phyloP scores from a whole-genome alignment of 1,284 basidiomycete genomes.

The Leccinum fuscescens region DNA sequence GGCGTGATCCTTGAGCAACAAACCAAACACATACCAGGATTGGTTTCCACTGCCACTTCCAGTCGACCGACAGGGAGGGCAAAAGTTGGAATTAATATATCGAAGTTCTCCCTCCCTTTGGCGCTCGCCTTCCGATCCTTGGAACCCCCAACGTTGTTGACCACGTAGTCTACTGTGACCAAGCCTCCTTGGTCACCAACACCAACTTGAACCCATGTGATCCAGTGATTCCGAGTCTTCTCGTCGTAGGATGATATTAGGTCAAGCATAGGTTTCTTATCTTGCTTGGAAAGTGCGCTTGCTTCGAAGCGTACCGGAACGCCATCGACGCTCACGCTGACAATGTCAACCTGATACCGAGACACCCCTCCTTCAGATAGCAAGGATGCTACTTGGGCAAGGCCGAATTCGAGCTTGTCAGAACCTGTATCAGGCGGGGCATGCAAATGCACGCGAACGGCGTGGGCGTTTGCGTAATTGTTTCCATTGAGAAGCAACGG shows the following conservation, averaged over 20 bases:
- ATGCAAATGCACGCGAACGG: slow-evolving; percentile 55
- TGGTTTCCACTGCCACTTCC: slow-evolving; percentile 55
- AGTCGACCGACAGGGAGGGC: slow-evolving; percentile 60
- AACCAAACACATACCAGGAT: slow-evolving; percentile 42
- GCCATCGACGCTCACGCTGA: slow-evolving; percentile 60
- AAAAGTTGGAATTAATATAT: slow-evolving; percentile 67
- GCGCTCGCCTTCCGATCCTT: slow-evolving; percentile 34
- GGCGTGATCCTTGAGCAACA: background rate
- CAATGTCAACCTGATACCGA: slow-evolving; percentile 51
- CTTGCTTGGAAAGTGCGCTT: slow-evolving; percentile 40
- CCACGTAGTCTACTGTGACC: slow-evolving; percentile 64
- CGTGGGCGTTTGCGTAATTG: slow-evolving; percentile 47
- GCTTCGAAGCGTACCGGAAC: slow-evolving; percentile 61
- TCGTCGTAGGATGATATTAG: slow-evolving; percentile 47
- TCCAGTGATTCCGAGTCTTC: slow-evolving; percentile 52
- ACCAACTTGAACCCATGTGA: slow-evolving; percentile 62
- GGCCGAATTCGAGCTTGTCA: slow-evolving; percentile 77
- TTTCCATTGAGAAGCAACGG: slow-evolving; percentile 41
- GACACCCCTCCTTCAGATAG: slow-evolving; percentile 12
- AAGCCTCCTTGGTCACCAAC: slow-evolving; percentile 49
- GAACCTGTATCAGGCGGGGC: slow-evolving; percentile 55
- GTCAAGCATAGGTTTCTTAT: slow-evolving; percentile 34
- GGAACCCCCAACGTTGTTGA: slow-evolving; percentile 32
- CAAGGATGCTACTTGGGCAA: slow-evolving; percentile 43
- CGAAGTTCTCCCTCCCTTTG: slow-evolving; percentile 35